Percentiles rank a stretch among this genome's conserved stretches.
Conservation (phyloP, 208 protist species). For the Sergeia podlipaevii region DNA sequence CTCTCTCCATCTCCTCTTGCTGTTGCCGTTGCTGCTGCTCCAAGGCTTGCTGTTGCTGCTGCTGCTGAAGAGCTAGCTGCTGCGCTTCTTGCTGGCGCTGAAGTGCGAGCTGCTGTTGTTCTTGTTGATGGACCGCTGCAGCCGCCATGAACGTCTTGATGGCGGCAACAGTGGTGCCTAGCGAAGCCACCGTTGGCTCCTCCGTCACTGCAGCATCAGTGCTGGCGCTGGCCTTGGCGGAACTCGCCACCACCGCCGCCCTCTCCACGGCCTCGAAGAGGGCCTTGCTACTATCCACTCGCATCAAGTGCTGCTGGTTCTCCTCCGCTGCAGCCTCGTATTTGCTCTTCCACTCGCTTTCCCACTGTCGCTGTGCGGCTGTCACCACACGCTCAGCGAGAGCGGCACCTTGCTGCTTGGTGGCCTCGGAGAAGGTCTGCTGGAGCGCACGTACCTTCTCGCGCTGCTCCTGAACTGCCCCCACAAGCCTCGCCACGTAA, state of each 20-base stretch:
- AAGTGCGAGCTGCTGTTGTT: too few relatives aligned
- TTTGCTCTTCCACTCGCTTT: slow-evolving; percentile 56
- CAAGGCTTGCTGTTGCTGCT: too few relatives aligned
- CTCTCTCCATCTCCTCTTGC: slow-evolving; percentile 16
- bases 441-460: slow-evolving; percentile 38
- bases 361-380: slow-evolving; percentile 53
- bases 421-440: slow-evolving; percentile 42
- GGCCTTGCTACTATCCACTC: slow-evolving; percentile 32
- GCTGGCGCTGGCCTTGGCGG: not conserved
- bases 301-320: slow-evolving; percentile 31
- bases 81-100: too few relatives aligned
- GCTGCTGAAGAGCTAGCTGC: too few relatives aligned
- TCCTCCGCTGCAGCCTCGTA: slow-evolving; percentile 32
- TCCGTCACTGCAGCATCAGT: not conserved
- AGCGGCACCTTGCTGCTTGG: slow-evolving; percentile 33
- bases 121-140: too few relatives aligned
- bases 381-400: slow-evolving; percentile 50
- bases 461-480: slow-evolving; percentile 57
- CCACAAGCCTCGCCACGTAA: slow-evolving; percentile 44
- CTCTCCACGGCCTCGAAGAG: slow-evolving; percentile 50
- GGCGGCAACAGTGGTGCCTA: slow-evolving; percentile 15
- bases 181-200: slow-evolving; percentile 1
- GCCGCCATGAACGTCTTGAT: slow-evolving; percentile 26
- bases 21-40: too few relatives aligned
- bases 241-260: slow-evolving; percentile 8